Conservation (phyloP, 371 early-diverging fungal genomes). For the Saksenaea oblongispora region DNA sequence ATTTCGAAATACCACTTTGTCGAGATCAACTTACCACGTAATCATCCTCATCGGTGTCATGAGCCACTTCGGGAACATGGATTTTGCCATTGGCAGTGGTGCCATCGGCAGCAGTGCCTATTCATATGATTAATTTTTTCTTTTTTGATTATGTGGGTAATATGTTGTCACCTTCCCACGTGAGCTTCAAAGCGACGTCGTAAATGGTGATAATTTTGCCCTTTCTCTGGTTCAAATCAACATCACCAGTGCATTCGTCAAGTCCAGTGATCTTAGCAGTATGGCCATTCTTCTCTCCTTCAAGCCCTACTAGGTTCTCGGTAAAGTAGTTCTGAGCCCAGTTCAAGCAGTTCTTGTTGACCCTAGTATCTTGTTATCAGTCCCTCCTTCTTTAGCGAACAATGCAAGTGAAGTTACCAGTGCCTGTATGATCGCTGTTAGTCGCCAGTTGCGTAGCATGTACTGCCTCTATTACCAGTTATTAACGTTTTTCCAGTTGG, state of each 20-base stretch:
- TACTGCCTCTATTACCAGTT: slow-evolving; percentile 45
- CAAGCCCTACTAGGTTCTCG: slow-evolving; percentile 52
- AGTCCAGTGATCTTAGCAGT: slow-evolving; percentile 58
- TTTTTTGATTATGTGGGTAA: neutral
- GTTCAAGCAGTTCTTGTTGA: slow-evolving; percentile 82
- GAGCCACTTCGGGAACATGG: slow-evolving; percentile 88
- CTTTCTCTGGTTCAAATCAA: slow-evolving; percentile 86
- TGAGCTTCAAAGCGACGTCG: slow-evolving; percentile 68
- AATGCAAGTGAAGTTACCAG: neutral
- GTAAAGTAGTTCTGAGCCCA: slow-evolving; percentile 78
- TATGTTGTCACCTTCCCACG: slow-evolving; percentile 69
- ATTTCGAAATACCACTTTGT: neutral
- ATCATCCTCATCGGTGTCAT: slow-evolving; percentile 83
- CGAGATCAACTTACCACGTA: slow-evolving; percentile 63
- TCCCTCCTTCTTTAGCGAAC: neutral
- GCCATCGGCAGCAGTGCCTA: slow-evolving; percentile 66
- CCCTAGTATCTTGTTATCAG: slow-evolving; percentile 52
- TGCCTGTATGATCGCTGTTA: neutral
- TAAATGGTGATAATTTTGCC: slow-evolving; percentile 86
- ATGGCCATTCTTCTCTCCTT: slow-evolving; percentile 47
- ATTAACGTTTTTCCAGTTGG: slow-evolving; percentile 77
- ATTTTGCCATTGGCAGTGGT: slow-evolving; percentile 75
- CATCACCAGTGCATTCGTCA: slow-evolving; percentile 70
- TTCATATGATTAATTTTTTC: neutral
- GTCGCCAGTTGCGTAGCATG: neutral